Evolutionary conservation across 129 eudicot genomes (phyloP).

Genomic region (Flaveria ramosissima): DNA sequence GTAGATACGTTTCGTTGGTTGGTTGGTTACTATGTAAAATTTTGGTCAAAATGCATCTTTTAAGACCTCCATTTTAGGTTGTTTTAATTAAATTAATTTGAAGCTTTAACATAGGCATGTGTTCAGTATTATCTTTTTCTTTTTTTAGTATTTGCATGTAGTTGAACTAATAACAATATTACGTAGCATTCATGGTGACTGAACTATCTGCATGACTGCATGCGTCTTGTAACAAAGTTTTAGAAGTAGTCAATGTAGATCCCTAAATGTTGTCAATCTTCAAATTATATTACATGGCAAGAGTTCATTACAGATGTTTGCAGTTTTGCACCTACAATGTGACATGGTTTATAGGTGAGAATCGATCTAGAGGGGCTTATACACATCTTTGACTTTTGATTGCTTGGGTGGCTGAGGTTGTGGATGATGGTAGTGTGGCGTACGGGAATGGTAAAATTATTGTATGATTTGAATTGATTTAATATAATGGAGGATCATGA

Average conservation of each 20-base stretch:
- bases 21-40: conserved; percentile 16
- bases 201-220: conserved; percentile 9
- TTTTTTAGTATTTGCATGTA: no score
- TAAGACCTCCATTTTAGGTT: conserved; percentile 23
- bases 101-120: conserved; percentile 12
- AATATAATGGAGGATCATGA: no score
- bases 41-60: conserved; percentile 29
- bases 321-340: background rate
- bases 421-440: background rate
- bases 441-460: no score
- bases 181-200: background rate
- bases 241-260: background rate
- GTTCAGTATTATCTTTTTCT: background rate
- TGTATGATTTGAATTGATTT: no score
- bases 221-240: conserved; percentile 6
- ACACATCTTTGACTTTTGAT: background rate
- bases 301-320: no score
- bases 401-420: background rate
- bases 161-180: no score
- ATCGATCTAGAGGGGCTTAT: background rate
- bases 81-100: conserved; percentile 21
- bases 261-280: background rate
- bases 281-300: background rate
- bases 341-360: background rate
- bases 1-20: conserved; percentile 17